Evolutionary conservation across 305 asterid species (phyloP), one percentile per base, ranked within the genome.

Genomic region (Fraxinus ornus): DNA sequence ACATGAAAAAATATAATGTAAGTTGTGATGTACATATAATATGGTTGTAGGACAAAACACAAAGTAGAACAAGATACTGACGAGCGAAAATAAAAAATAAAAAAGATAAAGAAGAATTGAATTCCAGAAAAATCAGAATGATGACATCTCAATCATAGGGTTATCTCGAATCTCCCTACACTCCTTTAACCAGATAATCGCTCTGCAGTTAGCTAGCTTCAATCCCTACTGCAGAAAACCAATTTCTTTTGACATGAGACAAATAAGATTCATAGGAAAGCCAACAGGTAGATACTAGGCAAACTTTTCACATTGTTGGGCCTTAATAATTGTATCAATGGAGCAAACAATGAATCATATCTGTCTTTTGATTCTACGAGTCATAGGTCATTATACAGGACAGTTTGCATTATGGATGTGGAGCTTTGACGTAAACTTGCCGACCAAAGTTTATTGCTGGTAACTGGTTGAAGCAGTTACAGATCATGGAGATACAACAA

Each of bases 271-370:
- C 71, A 8, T 4, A 60, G 26, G 70, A 7, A 21, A 60, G 70
- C 13, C 70, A 21, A 41, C 15, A 41, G 49, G 49, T 72, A 68
- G 19, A 21, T 0, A 49, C 21, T 4, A 22, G 64, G 37, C 57
- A 73, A 73, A 75, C 24, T 44, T 33, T 28, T 3, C 62, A 66
- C 35, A 60, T 75, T 35, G 52, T 81, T 33, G 52, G 26, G 84
- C 80, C 80, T 24, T 30, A 70, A 84, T 44, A 36, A 39, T 33
- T 35, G 52, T 55, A 79, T 55, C 21, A 24, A 15, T 64, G 72
- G 37, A 78, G 78, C 76, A 81, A 76, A 76, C 64, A 81, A 57
- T 32, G 74, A 79, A 55, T 70, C 62, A 76, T 36, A 71, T 76
- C 71, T 74, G 71, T 80, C 75, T 30, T 70, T 82, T 52, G 74